Evolutionary conservation across 306 rosid species (phyloP).

Genomic region (Prunus mume): DNA sequence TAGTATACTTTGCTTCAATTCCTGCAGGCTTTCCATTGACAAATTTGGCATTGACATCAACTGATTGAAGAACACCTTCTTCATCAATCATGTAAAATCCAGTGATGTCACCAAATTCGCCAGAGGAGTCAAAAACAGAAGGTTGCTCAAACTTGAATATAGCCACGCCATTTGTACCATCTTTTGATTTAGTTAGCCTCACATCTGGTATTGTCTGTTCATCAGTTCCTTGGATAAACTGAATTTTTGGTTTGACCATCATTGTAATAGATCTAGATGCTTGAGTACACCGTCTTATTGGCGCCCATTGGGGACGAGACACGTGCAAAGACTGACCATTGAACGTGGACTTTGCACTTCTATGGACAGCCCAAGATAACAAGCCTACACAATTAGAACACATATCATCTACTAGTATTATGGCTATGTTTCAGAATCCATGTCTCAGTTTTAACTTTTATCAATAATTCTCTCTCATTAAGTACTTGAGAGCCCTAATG

Average conservation of each 20-base stretch:
- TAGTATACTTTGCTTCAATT: conserved; percentile 85
- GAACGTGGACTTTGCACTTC: conserved; percentile 59
- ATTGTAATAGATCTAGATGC: conserved; percentile 27
- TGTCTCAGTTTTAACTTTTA: background rate
- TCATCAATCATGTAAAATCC: conserved; percentile 98
- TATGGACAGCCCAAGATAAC: conserved; percentile 38
- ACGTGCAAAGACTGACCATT: conserved; percentile 52
- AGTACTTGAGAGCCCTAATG: background rate
- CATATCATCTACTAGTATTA: background rate
- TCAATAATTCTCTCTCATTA: background rate
- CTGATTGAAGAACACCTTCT: conserved; percentile 90
- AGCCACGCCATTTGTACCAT: conserved; percentile 95
- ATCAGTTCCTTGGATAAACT: conserved; percentile 98
- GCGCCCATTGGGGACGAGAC: conserved; percentile 34
- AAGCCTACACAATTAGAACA: conserved; percentile 33
- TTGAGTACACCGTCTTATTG: conserved; percentile 20
- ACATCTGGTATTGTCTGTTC: conserved; percentile 95
- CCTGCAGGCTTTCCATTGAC: conserved; percentile 91
- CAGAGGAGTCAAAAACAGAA: conserved; percentile 91
- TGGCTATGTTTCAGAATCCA: background rate
- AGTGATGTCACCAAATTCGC: conserved; percentile 93
- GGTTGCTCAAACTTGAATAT: conserved; percentile 88
- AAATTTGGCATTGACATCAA: conserved; percentile 92
- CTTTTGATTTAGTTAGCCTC: conserved; percentile 81
- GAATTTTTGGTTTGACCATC: conserved; percentile 77